Percentiles rank a stretch among this genome's conserved stretches.
phyloP scores from a whole-genome alignment of 1,284 basidiomycete genomes.

The Apiotrichum sp. region DNA sequence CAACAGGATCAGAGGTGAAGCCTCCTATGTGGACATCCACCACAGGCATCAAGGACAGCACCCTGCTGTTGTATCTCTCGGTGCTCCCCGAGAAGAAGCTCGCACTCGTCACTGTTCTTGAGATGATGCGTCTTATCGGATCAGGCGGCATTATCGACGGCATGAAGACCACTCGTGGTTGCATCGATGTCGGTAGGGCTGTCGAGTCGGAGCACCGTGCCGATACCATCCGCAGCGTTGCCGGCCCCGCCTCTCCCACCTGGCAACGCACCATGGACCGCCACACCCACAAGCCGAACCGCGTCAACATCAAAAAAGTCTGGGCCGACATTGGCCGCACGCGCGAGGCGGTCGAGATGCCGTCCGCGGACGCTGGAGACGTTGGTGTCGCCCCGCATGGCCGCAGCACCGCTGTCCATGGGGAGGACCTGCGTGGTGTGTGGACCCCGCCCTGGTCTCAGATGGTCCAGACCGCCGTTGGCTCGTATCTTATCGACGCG shows the following conservation, averaged over 20 bases:
- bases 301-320: constrained; percentile 22
- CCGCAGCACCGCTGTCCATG: too few species aligned
- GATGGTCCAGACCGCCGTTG: constrained; percentile 66
- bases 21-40: constrained; percentile 16
- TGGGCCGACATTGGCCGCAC: constrained; percentile 49
- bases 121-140: constrained; percentile 78
- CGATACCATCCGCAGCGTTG: constrained; percentile 62
- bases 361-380: neutral
- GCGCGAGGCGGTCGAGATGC: constrained; percentile 31
- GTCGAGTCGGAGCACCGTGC: constrained; percentile 85
- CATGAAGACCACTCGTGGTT: constrained; percentile 82
- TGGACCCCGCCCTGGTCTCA: constrained; percentile 81
- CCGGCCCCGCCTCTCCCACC: constrained; percentile 32
- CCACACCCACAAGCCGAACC: constrained; percentile 29
- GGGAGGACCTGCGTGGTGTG: constrained; percentile 57
- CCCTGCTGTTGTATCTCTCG: constrained; percentile 56
- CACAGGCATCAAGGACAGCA: constrained; percentile 24
- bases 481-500: constrained; percentile 74
- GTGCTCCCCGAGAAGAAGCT: constrained; percentile 72
- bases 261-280: constrained; percentile 36
- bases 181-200: constrained; percentile 75
- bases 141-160: constrained; percentile 72
- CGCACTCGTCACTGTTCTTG: constrained; percentile 82
- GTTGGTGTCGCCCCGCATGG: constrained; percentile 40
- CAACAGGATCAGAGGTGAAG: constrained; percentile 5